phyloP scores from a whole-genome alignment of 805 yeast genomes.

The Kodamaea kaohsiungensis region DNA sequence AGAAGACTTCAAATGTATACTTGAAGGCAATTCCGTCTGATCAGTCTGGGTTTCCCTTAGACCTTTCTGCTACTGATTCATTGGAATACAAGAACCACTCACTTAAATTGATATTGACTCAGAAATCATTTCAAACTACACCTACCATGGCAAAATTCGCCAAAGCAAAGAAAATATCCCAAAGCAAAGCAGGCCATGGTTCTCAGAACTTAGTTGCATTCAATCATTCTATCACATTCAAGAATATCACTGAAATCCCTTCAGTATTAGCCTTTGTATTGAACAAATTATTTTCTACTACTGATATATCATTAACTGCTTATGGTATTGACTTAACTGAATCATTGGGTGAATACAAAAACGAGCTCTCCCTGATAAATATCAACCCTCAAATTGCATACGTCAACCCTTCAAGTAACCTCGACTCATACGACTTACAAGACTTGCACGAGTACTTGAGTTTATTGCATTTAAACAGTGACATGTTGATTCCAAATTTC shows the following conservation, averaged over 20 bases:
- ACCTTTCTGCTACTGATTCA: neutral
- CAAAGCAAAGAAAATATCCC: slow-evolving; percentile 11
- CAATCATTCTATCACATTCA: slow-evolving; percentile 11
- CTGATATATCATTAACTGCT: neutral
- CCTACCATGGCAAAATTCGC: slow-evolving; percentile 12
- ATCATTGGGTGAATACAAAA: neutral
- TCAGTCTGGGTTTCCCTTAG: neutral
- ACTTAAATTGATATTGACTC: slow-evolving; percentile 8
- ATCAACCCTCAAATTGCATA: neutral
- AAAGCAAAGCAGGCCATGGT: slow-evolving; percentile 23
- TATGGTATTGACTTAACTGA: neutral
- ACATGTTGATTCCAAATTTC: slow-evolving; percentile 13
- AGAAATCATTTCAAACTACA: slow-evolving; percentile 8
- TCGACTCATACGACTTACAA: slow-evolving; percentile 8
- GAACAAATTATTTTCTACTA: neutral
- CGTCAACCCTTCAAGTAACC: neutral
- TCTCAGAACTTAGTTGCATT: slow-evolving; percentile 15
- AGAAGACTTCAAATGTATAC: neutral
- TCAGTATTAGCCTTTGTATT: slow-evolving; percentile 9
- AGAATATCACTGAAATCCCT: slow-evolving; percentile 2
- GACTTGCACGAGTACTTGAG: slow-evolving; percentile 22
- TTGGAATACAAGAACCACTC: slow-evolving; percentile 7
- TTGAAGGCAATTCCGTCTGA: slow-evolving; percentile 5
- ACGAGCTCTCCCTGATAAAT: neutral
- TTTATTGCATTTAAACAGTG: slow-evolving; percentile 18